Evolutionary conservation across 139 green algal species (phyloP), one percentile per base, ranked within the genome.

Genomic region (Chlamydomonas urium): DNA sequence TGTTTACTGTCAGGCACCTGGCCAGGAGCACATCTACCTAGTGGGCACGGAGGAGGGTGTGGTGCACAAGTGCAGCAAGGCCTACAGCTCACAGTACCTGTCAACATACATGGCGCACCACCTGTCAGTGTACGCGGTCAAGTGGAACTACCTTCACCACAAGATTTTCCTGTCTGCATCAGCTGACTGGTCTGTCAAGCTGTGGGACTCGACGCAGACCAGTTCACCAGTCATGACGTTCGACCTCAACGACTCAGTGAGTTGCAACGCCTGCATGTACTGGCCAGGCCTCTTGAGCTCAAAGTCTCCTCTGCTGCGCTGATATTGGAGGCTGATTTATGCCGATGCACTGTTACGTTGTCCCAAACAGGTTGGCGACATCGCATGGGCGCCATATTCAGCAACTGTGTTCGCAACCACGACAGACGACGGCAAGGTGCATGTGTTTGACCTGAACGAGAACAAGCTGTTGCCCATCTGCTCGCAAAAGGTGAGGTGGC

Each of bases 101-200:
- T 76, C 87, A 59, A 91, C 85, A 26, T 97, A 93, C 82, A 60
- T 61, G 47, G 86, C 38, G 8, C 63, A 71, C 63, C 65, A 81
- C 57, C 71, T 81, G 28, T 72, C 79, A 0, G 88, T 97, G 33
- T 97, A 98, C 59, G 72, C 81, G 0, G 90, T 95, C 29, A 80
- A 83, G 63, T 98, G 91, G 90, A 97, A 96, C 78, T 32, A 57
- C 48, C 77, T 92, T 33, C 91, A 97, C 76, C 59, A 79, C 19
- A 38, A 65, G 48, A 81, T 91, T 32, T 97, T 98, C 84, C 79
- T 98, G 47, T 94, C 92, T 0, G 85, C 87, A 0, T 90, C 80
- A n/a, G 91, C 91, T 2, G 94, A 98, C 85, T 98, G 92, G 92
- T 90, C 78, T 8, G 85, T 97, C 24, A 92, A 90, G 74, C 61